Evolutionary conservation across 179 eudicot species (phyloP).

Genomic region (Spinacia oleracea): DNA sequence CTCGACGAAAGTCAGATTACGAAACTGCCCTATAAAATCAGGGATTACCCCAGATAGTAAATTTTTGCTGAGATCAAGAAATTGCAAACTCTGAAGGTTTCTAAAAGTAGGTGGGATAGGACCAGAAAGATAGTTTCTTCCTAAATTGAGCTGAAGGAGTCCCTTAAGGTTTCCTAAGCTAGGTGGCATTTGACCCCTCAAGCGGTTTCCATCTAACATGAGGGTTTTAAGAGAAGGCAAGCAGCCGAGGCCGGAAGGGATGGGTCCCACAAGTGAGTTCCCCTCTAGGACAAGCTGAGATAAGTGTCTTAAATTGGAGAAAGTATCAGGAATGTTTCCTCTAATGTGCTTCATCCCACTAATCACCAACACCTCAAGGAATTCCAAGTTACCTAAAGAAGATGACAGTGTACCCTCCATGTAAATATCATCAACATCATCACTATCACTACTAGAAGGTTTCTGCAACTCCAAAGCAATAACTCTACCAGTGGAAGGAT

Average conservation of each 20-base stretch:
- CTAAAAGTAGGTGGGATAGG: constrained; percentile 47
- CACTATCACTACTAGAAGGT: constrained; percentile 31
- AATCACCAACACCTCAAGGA: constrained; percentile 58
- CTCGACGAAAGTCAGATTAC: constrained; percentile 52
- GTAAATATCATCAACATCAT: constrained; percentile 28
- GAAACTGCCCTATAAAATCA: constrained; percentile 54
- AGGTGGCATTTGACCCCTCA: constrained; percentile 58
- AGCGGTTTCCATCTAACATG: constrained; percentile 54
- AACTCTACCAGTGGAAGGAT: constrained; percentile 54
- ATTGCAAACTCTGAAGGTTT: constrained; percentile 44
- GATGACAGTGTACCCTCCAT: constrained; percentile 77
- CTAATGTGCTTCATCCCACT: constrained; percentile 71
- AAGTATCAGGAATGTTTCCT: constrained; percentile 58
- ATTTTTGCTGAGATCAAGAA: constrained; percentile 68
- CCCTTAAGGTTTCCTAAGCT: constrained; percentile 46
- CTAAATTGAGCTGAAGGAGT: constrained; percentile 58
- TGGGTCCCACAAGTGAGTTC: constrained; percentile 57
- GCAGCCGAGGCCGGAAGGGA: constrained; percentile 59
- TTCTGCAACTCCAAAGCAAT: constrained; percentile 53
- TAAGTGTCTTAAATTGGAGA: constrained; percentile 50
- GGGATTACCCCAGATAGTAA: constrained; percentile 60
- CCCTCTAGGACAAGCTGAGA: constrained; percentile 70
- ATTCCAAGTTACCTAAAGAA: constrained; percentile 54
- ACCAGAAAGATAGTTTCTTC: constrained; percentile 50
- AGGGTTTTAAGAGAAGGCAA: constrained; percentile 51